A percentile compares a stretch with the other conserved stretches of the same genome.
Evolutionary conservation across 2,329 filamentous ascomycete genomes (phyloP).

Genomic region (Aureobasidium lini): DNA sequence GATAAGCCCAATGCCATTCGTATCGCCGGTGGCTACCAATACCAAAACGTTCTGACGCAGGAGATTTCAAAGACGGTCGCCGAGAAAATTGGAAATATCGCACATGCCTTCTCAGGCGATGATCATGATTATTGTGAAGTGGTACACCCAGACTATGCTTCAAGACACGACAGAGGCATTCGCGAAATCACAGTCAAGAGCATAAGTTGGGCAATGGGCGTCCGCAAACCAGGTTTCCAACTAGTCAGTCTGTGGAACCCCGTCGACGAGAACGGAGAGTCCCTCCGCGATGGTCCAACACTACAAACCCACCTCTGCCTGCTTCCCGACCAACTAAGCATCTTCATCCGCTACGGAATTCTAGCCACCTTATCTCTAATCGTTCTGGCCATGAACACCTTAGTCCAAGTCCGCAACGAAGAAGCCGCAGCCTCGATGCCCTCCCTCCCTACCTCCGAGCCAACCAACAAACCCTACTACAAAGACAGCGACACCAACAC

Average conservation of each 20-base stretch:
- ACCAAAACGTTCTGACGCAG: constrained; percentile 84
- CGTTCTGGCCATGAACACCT: constrained; percentile 40
- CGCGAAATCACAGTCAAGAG: constrained; percentile 91
- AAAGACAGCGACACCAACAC: not conserved
- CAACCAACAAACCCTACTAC: not conserved
- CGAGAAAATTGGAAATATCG: constrained; percentile 70
- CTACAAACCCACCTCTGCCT: constrained; percentile 86
- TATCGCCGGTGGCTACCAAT: constrained; percentile 79
- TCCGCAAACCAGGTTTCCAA: constrained; percentile 77
- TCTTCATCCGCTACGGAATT: constrained; percentile 70
- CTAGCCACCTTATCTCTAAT: constrained; percentile 50
- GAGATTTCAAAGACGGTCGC: constrained; percentile 69
- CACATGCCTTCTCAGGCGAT: constrained; percentile 86
- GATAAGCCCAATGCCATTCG: constrained; percentile 73
- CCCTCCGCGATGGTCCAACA: constrained; percentile 41
- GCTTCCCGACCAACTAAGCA: constrained; percentile 76
- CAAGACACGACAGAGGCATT: constrained; percentile 47
- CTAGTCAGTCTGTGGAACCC: constrained; percentile 92
- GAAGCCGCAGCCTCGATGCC: constrained; percentile 13
- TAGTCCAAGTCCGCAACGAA: constrained; percentile 22
- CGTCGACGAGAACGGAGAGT: constrained; percentile 48
- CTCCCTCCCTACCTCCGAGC: constrained; percentile 25
- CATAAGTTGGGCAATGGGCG: constrained; percentile 93
- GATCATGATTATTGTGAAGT: constrained; percentile 98
- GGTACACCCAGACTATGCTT: constrained; percentile 60